phyloP scores from a whole-genome alignment of 805 yeast species.

The Ogataea neopini region DNA sequence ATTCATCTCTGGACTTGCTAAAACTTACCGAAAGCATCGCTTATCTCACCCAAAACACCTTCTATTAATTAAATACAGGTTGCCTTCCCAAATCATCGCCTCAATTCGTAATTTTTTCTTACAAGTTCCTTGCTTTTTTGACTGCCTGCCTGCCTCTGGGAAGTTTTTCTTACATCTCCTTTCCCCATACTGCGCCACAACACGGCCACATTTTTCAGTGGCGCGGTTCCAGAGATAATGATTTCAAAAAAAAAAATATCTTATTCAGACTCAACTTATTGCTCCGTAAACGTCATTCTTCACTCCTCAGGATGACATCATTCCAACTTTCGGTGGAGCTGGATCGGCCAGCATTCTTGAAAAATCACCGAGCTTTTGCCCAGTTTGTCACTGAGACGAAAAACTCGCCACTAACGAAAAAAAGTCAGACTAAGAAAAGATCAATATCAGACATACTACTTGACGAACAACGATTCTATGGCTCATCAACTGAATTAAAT shows the following conservation, averaged over 20 bases:
- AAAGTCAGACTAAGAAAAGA: slow-evolving; percentile 13
- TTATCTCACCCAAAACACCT: background rate
- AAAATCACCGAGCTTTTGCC: background rate
- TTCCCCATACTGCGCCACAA: slow-evolving; percentile 3
- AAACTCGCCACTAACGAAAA: slow-evolving; percentile 6
- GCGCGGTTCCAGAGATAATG: too few species aligned
- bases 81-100: background rate
- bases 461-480: slow-evolving; percentile 20
- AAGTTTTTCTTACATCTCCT: slow-evolving; percentile 1
- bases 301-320: background rate
- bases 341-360: background rate
- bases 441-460: slow-evolving; percentile 19
- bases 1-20: background rate
- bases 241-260: too few species aligned
- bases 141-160: background rate
- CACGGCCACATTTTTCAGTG: background rate
- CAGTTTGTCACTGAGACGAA: slow-evolving; percentile 3
- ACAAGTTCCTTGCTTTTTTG: background rate
- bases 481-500: slow-evolving; percentile 1
- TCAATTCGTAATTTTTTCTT: background rate
- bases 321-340: background rate
- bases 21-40: slow-evolving; percentile 5
- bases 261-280: background rate
- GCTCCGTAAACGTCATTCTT: background rate
- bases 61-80: background rate